These are phyloP conservation scores for Penicillium turbatum DNA, from an alignment of 495 filamentous ascomycete genomes.

Conservation along the genomic window DNA sequence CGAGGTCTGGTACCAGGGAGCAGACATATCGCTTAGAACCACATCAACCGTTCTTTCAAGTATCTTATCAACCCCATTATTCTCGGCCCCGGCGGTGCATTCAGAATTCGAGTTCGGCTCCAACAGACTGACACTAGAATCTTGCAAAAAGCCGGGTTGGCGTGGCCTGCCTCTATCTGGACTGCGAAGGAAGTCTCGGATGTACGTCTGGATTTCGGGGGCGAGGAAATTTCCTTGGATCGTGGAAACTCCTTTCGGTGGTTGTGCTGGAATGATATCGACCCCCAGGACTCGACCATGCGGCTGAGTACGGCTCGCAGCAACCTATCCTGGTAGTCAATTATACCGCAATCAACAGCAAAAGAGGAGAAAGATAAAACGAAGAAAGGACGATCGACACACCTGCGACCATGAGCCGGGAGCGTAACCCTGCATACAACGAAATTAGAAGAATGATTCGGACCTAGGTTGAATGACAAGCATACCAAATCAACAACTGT, in stretches of 20 bases:
- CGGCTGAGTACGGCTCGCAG: constrained; percentile 68
- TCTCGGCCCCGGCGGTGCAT: constrained; percentile 2
- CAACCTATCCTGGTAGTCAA: constrained; percentile 54
- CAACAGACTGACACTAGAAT: constrained; percentile 10
- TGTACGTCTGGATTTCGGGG: constrained; percentile 62
- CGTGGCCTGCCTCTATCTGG: constrained; percentile 53
- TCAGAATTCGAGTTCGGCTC: constrained; percentile 6
- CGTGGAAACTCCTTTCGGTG: constrained; percentile 81
- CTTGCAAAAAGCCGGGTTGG: constrained; percentile 5
- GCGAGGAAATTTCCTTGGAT: constrained; percentile 91
- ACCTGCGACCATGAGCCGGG: constrained; percentile 95
- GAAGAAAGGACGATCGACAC: constrained; percentile 6
- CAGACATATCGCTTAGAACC: constrained; percentile 97
- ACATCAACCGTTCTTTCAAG: constrained; percentile 72
- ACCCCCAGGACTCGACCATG: constrained; percentile 80
- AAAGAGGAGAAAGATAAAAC: background rate
- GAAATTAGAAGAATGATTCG: constrained; percentile 8
- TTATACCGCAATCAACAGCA: constrained; percentile 1
- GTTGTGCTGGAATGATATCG: constrained; percentile 87
- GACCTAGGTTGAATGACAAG: background rate
- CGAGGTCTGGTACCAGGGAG: constrained; percentile 78
- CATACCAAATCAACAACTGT: constrained; percentile 84
- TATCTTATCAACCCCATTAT: background rate
- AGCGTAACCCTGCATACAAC: constrained; percentile 68
- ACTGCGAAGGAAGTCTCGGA: constrained; percentile 69